A percentile compares a stretch with the other conserved stretches of the same genome.
Conservation (phyloP, 2,329 filamentous ascomycete genomes). For the Alternaria triticina region DNA sequence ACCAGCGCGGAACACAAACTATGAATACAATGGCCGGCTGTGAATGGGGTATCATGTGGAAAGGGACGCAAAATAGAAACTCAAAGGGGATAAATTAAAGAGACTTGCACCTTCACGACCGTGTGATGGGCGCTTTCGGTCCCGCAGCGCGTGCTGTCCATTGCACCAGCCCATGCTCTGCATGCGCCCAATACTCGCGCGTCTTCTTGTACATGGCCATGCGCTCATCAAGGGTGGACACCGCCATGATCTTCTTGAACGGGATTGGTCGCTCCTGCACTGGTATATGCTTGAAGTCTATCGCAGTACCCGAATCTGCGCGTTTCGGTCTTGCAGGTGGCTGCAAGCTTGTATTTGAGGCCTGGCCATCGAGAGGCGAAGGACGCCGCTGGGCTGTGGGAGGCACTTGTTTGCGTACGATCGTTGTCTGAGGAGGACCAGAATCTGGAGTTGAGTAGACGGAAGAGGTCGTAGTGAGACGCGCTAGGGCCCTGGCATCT, state of each 20-base stretch:
- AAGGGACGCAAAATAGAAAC: neutral
- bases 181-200: constrained; percentile 45
- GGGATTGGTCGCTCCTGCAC: constrained; percentile 30
- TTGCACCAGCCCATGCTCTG: constrained; percentile 41
- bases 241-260: constrained; percentile 40
- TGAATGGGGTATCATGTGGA: neutral
- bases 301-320: constrained; percentile 41
- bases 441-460: constrained; percentile 5
- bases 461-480: constrained; percentile 10
- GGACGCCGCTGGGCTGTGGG: neutral
- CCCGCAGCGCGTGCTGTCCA: constrained; percentile 27
- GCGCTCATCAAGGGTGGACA: constrained; percentile 31
- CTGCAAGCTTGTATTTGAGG: neutral
- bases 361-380: neutral
- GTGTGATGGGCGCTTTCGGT: neutral
- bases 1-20: neutral
- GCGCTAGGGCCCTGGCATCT: neutral
- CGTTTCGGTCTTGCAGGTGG: constrained; percentile 27
- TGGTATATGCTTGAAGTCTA: constrained; percentile 31
- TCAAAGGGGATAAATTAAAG: neutral
- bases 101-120: neutral
- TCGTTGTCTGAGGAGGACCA: neutral
- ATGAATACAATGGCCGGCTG: neutral
- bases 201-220: constrained; percentile 43
- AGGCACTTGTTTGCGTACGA: neutral